Base-by-base conservation (phyloP, 208 protist genomes). In the Leptomonas pyrrhocoris region DNA sequence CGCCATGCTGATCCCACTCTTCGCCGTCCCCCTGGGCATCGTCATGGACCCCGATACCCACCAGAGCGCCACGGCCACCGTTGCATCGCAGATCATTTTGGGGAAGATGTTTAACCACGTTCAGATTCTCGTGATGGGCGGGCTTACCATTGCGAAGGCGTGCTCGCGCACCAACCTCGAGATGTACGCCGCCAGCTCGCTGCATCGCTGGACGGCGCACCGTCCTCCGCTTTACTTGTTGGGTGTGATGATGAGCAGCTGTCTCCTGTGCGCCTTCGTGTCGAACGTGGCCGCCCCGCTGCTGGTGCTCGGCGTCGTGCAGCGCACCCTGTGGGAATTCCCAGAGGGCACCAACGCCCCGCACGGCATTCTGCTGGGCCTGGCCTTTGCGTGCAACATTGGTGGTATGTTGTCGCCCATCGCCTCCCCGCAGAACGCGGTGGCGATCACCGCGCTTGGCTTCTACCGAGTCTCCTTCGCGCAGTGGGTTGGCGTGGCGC, bases 331-430 rank as follows among this genome's bases (percentile, higher is more conserved):
- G 27, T 94, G 90, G 84, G 88, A 96, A 73, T 89, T 98, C 49
- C 94, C 89, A 0, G 77, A 90, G 59, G 84, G 81, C 30, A 94
- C 84, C 30, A 83, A 79, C 43, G 95, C 89, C 16, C 85, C 88
- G 15, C 88, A 97, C 46, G 89, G 86, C 25, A 88, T 97, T 49
- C 81, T 98, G 19, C 86, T 98, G 45, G 92, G 89, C n/a, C 77
- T 98, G 16, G 96, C 96, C 49, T 95, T 98, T 68, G 83, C 94
- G 18, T 97, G 96, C 78, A 97, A 98, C 74, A 74, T 98, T 38
- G 96, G 94, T n/a, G 96, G 96, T 23, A 98, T 98, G 96, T 84
- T 97, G 25, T 97, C 92, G 1, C 96, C 96, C 25, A 97, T 98
- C 57, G 94, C 95, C 9, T 97, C 93, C 11, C 96, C 96, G 54